Conservation (phyloP, 768 basidiomycete species). For the Calocybe indica region DNA sequence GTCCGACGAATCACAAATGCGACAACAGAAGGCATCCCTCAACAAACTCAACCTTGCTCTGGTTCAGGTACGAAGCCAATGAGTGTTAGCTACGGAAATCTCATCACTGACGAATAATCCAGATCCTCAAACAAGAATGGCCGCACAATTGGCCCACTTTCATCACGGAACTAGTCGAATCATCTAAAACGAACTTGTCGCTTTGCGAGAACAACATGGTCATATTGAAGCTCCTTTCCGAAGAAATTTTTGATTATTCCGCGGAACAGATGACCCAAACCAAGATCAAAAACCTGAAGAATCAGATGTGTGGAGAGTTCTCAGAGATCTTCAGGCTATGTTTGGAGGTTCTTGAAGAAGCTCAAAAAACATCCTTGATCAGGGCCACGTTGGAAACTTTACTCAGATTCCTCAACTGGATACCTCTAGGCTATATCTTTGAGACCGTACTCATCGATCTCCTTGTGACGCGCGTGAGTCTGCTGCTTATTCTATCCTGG, state of each 20-base stretch:
- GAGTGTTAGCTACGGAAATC: constrained; percentile 5
- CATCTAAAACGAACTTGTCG: constrained; percentile 92
- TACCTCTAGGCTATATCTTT: constrained; percentile 97
- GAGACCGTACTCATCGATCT: constrained; percentile 97
- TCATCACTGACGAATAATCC: constrained; percentile 7
- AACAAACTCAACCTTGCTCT: constrained; percentile 97
- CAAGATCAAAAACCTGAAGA: constrained; percentile 96
- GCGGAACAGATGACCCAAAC: constrained; percentile 98
- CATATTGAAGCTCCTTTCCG: constrained; percentile 93
- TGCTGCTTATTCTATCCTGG: constrained; percentile 2
- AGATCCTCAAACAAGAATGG: constrained; percentile 99
- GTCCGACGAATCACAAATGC: constrained; percentile 82
- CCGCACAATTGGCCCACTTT: constrained; percentile 98
- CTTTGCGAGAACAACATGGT: constrained; percentile 99
- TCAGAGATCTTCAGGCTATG: constrained; percentile 98
- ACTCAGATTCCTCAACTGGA: constrained; percentile 97
- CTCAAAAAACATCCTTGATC: constrained; percentile 93
- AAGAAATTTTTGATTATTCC: constrained; percentile 98
- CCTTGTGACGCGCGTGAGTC: constrained; percentile 80
- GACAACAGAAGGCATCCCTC: constrained; percentile 89
- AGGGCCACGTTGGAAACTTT: constrained; percentile 93
- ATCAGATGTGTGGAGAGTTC: constrained; percentile 96
- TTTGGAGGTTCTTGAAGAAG: constrained; percentile 93
- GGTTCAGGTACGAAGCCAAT: constrained; percentile 61
- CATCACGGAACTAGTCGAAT: constrained; percentile 94